Base-by-base conservation (phyloP, 1,284 basidiomycete genomes). In the Schizophyllum amplum region DNA sequence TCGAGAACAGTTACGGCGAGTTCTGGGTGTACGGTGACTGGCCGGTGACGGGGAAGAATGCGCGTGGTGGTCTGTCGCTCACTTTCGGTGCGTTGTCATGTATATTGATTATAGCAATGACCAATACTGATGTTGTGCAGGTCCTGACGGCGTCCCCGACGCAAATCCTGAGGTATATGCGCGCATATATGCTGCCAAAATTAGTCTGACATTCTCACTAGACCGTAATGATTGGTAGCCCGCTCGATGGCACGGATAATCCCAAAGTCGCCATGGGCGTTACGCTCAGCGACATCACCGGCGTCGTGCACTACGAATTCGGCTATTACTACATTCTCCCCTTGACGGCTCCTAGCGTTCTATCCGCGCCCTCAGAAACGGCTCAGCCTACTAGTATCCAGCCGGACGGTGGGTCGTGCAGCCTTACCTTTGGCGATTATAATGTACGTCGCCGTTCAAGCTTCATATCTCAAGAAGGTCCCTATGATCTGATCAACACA, bases 1-100 rank as follows among this genome's bases (percentile, higher is more conserved):
- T 84, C 64, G 72, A 75, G 22, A 82, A 82, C 60, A 68, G 66
- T 22, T 84, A 76, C 63, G 78, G 79, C 4, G 80, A 84, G 52
- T 74, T 84, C 50, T 86, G 82, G 82, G 79, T 81, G 0, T 72
- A 79, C 57, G 83, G 82, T 15, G 71, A 77, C 57, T 85, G 82
- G 82, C 71, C 74, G 3, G 76, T 79, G 4, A 78, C 79, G 7
- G 82, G 83, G 1, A 72, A 76, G 65, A 86, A 85, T 64, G 64
- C 67, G 23, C 76, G 82, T 24, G 84, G 84, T 21, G 84, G 84
- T 1, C 64, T 86, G 46, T 80, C 76, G 1, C 69, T 84, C 23
- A 79, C 74, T 4, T 72, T 76, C 50, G 76, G 80, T 77, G 65
- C n/a, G 68, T 56, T 5, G n/a, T 17, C 22, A 53, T 46, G 15